Percentiles rank a stretch among this genome's conserved stretches.
These are phyloP conservation scores for Neonectria coccinea DNA, from an alignment of 2,329 filamentous ascomycete species.

Conservation along the genomic window DNA sequence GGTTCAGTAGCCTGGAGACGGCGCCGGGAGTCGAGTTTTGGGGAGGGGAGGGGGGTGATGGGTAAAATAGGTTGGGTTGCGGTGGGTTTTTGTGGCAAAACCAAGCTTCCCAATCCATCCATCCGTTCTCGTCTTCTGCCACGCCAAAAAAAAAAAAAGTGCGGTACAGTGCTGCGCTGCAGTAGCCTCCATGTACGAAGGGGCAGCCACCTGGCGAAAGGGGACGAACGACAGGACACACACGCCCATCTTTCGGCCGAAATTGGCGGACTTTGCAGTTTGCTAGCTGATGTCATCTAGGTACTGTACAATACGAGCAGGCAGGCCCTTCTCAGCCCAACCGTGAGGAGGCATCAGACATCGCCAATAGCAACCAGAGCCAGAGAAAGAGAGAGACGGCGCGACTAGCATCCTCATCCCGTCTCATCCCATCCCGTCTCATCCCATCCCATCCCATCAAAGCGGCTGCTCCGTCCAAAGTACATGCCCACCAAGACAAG, in stretches of 20 bases:
- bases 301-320: not conserved
- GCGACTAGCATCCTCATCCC: not conserved
- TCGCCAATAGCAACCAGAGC: not conserved
- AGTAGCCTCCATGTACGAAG: not conserved
- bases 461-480: not conserved
- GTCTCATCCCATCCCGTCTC: too few relatives aligned
- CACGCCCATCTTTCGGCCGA: conserved; percentile 10
- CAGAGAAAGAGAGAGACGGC: too few relatives aligned
- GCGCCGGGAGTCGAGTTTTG: conserved; percentile 10
- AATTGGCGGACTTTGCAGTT: not conserved
- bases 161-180: too few relatives aligned
- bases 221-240: not conserved
- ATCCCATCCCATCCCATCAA: conserved; percentile 1
- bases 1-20: not conserved
- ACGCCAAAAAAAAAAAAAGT: too few relatives aligned
- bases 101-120: too few relatives aligned
- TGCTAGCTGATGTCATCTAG: not conserved
- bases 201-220: not conserved
- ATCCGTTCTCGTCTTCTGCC: too few relatives aligned
- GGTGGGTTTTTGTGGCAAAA: too few relatives aligned
- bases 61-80: not conserved
- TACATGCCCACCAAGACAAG: not conserved
- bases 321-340: not conserved
- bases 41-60: not conserved
- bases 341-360: not conserved